These are phyloP conservation scores for Agrocybe chaxingu DNA, from an alignment of 768 basidiomycete genomes.

Conservation along the genomic window DNA sequence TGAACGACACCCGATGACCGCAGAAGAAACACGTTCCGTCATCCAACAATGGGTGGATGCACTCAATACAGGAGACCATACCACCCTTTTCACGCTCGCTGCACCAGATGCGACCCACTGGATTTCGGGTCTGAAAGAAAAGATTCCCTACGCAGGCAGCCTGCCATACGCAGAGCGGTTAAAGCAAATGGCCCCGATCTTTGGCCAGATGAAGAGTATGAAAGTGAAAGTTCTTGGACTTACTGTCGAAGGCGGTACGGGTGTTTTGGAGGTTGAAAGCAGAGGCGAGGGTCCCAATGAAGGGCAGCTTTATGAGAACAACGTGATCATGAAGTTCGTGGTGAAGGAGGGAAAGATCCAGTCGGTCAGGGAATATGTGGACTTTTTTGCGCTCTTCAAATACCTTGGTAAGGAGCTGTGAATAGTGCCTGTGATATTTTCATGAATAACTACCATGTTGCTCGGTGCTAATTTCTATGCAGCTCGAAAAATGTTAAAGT, in stretches of 20 bases:
- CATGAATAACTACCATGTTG: no score
- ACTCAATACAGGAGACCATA: constrained; percentile 1
- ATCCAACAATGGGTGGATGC: constrained; percentile 5
- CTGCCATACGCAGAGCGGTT: constrained; percentile 4
- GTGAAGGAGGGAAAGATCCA: no score
- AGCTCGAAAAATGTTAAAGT: no score
- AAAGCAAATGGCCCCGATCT: neutral
- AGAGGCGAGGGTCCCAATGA: neutral
- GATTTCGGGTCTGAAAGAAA: constrained; percentile 3
- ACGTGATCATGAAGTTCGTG: constrained; percentile 1
- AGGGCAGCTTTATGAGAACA: constrained; percentile 4
- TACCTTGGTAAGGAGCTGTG: no score
- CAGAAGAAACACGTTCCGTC: constrained; percentile 1
- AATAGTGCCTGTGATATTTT: no score
- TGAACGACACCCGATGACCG: no score
- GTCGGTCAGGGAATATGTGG: no score
- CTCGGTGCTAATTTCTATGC: no score
- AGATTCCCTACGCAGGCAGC: constrained; percentile 4
- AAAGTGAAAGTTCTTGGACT: constrained; percentile 1
- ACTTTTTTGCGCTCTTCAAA: no score
- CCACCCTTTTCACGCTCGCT: constrained; percentile 3
- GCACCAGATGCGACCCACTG: constrained; percentile 6
- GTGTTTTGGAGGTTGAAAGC: neutral
- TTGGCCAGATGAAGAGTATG: neutral
- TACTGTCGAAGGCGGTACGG: constrained; percentile 2